Base-by-base conservation (phyloP, 2,329 filamentous ascomycete species). In the Chaetothyriales sp. region DNA sequence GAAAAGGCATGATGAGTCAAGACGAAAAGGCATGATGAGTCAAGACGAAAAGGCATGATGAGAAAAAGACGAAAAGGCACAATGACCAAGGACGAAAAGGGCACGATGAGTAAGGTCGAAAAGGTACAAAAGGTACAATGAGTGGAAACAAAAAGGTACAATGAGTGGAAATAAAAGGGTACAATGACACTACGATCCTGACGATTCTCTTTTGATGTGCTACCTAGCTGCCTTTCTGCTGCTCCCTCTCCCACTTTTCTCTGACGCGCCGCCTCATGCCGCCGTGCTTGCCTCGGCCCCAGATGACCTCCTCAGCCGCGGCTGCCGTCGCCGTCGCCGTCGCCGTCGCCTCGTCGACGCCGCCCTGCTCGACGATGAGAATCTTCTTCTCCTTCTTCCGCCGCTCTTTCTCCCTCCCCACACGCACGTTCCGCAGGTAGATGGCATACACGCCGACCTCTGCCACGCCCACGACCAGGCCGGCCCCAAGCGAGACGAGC, bases 361-460 rank as follows among this genome's bases (percentile, higher is more conserved):
- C 50, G 13, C 40, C 48, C 57, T 60, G 58, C 45, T 60, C 60
- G 9, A 52, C 51, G 25, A 68, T 56, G 28, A 69, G 56, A 2
- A 61, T 61, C 57, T 71, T 73, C 58, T 61, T 63, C 60, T 73
- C 71, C 25, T 60, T 61, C 44, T 68, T 52, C 43, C 55, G 60
- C 53, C 60, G 64, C 60, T 72, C 71, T 49, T 64, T 66, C 19
- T 56, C 60, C 50, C 62, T 66, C 20, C 69, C 69, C 50, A 63
- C 50, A 47, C 66, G 64, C 13, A 73, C 63, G 56, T 73, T 73
- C 44, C 65, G 61, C 50, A 73, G 54, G 60, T 75, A 75, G 9
- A 68, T 67, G 20, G 66, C 69, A 62, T 74, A 74, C 15, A 75
- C 66, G 10, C 67, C 62, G 20, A 69, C 68, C 61, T 75, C 72